Conservation (phyloP, 106 monocot genomes). For the Alisma plantagoaquatica region DNA sequence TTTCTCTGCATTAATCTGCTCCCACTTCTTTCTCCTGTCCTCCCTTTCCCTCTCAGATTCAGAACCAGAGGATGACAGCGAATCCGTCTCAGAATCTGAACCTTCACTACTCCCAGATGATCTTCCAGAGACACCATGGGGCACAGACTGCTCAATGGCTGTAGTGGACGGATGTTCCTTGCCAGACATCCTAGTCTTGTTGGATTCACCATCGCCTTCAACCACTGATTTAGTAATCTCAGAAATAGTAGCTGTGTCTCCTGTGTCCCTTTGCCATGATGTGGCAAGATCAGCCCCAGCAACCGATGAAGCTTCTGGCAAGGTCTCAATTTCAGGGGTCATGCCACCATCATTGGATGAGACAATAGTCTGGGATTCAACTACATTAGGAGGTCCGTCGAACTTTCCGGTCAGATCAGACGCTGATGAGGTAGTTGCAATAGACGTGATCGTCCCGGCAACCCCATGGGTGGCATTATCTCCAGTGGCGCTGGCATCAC, state of each 20-base stretch:
- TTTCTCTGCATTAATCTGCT: conserved; percentile 38
- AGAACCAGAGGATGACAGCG: conserved; percentile 44
- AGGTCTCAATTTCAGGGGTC: no score
- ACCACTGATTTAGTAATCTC: neutral
- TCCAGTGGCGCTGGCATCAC: no score
- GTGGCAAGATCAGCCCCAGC: no score
- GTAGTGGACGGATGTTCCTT: neutral
- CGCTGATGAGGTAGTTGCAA: no score
- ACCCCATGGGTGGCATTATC: no score
- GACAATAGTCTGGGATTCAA: no score
- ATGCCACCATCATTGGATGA: no score
- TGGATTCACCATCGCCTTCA: neutral
- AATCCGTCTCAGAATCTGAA: conserved; percentile 27
- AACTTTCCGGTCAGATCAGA: no score
- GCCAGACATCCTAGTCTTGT: neutral
- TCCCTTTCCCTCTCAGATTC: conserved; percentile 45
- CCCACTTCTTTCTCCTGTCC: conserved; percentile 61
- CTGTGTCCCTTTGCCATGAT: no score
- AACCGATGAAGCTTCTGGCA: no score
- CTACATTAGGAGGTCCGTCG: no score
- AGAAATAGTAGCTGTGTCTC: neutral
- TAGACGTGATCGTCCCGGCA: no score
- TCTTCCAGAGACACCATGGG: neutral
- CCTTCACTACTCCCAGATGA: conserved; percentile 13
- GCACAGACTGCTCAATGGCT: neutral